Evolutionary conservation across 1,284 basidiomycete species (phyloP).

Genomic region (Cryptococcus neoformans): DNA sequence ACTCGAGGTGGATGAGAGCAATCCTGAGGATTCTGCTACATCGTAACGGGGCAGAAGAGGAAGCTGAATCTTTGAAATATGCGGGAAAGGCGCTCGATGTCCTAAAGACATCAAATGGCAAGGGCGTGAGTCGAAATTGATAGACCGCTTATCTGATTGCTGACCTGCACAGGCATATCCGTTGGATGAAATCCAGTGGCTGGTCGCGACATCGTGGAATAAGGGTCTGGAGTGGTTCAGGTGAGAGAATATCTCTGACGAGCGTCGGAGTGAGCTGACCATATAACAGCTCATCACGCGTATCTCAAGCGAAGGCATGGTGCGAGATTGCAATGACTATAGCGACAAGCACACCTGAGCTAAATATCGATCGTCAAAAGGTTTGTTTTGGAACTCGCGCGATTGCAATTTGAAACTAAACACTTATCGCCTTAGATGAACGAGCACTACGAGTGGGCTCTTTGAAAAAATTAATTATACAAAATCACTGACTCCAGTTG

Average conservation of each 20-base stretch:
- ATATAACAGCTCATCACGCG: background rate
- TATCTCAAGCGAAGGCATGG: background rate
- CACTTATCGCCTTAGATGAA: background rate
- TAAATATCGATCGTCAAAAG: slow-evolving; percentile 2
- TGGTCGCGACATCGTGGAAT: slow-evolving; percentile 8
- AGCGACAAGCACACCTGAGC: background rate
- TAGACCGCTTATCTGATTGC: background rate
- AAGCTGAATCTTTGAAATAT: background rate
- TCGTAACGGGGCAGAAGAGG: background rate
- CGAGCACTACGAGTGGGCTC: background rate
- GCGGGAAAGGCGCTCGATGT: background rate
- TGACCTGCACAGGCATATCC: slow-evolving; percentile 3
- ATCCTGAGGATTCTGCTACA: background rate
- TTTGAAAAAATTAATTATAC: background rate
- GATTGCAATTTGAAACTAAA: background rate
- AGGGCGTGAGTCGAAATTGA: background rate
- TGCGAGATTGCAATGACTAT: background rate
- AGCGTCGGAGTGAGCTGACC: no score
- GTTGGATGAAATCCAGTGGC: slow-evolving; percentile 7
- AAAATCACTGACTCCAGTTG: background rate
- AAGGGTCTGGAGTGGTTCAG: slow-evolving; percentile 1
- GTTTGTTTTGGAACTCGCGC: background rate
- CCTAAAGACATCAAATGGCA: background rate
- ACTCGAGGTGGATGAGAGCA: slow-evolving; percentile 7
- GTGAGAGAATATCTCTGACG: background rate